Base-by-base conservation (phyloP, 2,329 filamentous ascomycete genomes). In the Sarocladium brachiariae region DNA sequence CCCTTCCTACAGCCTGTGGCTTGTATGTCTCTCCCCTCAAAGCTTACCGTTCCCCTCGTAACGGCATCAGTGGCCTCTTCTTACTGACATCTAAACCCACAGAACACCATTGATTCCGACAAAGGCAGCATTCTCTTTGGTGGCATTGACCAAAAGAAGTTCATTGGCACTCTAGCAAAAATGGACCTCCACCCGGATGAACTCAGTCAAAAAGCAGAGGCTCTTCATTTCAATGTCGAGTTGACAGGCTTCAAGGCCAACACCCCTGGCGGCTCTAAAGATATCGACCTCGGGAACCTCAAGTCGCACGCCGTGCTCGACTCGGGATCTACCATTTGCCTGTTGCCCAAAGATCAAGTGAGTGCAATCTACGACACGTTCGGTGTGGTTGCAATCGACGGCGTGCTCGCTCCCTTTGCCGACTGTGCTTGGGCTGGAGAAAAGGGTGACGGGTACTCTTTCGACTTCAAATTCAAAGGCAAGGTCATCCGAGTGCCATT, bases 111-210 rank as follows among this genome's bases (percentile, higher is more conserved):
- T 13, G 68, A 71, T 53, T 63, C 85, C 1, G 79, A 75, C 51
- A 81, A 76, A 2, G 88, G 88, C 48, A 83, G 72, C 56, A 83
- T 92, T 53, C 74, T 92, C 9, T 93, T 93, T 57, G 88, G 88
- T 39, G 88, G 86, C 46, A 81, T 92, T 56, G 87, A 93, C 64
- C 84, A 79, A 0, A 75, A 77, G 54, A 91, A 90, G 64, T 92
- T 83, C 68, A 63, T 72, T 2, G 86, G 84, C 50, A 66, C 76
- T 35, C 59, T 68, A 35, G 55, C 57, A 13, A 61, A 58, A 35
- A 54, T 73, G 19, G 59, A 65, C 4, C 80, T 90, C 53, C 67
- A 82, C 52, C 38, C 57, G 18, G 56, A 58, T 8, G 63, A 70
- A n/a, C 66, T 49, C 2, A 35, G 68, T 49, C 63, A 74, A 49